phyloP scores from a whole-genome alignment of 441 rosid species.

The Macaranga tanarius region DNA sequence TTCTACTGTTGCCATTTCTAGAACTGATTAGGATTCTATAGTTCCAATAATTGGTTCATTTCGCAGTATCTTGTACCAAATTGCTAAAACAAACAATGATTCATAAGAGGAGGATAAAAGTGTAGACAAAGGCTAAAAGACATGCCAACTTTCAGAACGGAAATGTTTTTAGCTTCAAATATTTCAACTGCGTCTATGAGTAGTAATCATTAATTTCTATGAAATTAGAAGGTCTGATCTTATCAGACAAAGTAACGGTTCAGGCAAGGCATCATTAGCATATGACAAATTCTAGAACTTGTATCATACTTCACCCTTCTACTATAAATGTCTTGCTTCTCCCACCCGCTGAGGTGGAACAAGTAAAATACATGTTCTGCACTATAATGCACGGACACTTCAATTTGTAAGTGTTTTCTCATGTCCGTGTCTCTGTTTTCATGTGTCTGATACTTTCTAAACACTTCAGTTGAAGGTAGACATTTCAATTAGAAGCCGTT shows the following conservation, averaged over 20 bases:
- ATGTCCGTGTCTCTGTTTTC: no score
- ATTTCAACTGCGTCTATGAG: neutral
- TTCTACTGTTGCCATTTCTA: no score
- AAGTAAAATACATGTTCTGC: neutral
- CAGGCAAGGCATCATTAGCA: neutral
- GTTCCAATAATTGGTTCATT: no score
- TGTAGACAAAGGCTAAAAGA: neutral
- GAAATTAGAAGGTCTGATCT: neutral
- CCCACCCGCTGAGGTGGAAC: neutral
- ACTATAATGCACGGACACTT: no score
- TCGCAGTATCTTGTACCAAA: no score
- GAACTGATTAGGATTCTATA: no score
- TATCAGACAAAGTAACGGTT: neutral
- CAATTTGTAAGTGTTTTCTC: no score
- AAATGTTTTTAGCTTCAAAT: neutral
- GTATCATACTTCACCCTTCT: neutral
- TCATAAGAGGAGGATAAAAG: no score
- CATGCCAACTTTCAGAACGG: neutral
- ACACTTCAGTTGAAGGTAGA: no score
- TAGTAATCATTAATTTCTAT: neutral
- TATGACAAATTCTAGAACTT: neutral
- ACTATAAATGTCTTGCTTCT: neutral
- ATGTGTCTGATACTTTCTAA: no score
- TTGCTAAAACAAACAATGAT: no score
- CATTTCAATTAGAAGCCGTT: no score